Conservation (phyloP, 1,284 basidiomycete species). For the Mycosarcoma maydis region DNA sequence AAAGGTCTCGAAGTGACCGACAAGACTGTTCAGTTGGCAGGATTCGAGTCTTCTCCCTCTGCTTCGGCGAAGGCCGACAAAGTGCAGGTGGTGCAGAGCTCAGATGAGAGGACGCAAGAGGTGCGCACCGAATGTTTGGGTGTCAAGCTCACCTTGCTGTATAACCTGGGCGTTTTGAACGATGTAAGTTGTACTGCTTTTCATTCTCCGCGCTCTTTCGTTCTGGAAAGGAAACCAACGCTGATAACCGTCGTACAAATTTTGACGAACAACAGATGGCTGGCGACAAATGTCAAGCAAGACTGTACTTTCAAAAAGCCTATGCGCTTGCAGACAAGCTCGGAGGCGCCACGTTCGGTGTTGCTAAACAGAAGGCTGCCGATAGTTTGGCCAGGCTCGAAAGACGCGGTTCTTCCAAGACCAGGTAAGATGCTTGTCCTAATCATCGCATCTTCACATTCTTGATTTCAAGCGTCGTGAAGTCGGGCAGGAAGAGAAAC, state of each 20-base stretch:
- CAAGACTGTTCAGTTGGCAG: constrained; percentile 50
- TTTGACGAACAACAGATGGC: constrained; percentile 17
- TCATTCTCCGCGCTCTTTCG: neutral
- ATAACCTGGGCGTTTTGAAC: constrained; percentile 58
- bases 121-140: constrained; percentile 57
- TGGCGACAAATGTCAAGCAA: constrained; percentile 47
- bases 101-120: constrained; percentile 43
- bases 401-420: constrained; percentile 20
- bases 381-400: constrained; percentile 37
- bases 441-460: neutral
- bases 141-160: constrained; percentile 61
- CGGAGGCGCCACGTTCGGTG: constrained; percentile 12
- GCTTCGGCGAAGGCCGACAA: neutral
- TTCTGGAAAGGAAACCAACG: neutral
- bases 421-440: no score
- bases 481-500: no score
- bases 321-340: constrained; percentile 37
- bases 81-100: constrained; percentile 28
- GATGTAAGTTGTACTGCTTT: constrained; percentile 26
- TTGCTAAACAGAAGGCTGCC: constrained; percentile 35
- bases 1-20: constrained; percentile 61
- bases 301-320: constrained; percentile 49
- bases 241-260: neutral
- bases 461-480: no score
- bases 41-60: constrained; percentile 31